Conservation (phyloP, 2,329 filamentous ascomycete genomes). For the Colletotrichum tanaceti region DNA sequence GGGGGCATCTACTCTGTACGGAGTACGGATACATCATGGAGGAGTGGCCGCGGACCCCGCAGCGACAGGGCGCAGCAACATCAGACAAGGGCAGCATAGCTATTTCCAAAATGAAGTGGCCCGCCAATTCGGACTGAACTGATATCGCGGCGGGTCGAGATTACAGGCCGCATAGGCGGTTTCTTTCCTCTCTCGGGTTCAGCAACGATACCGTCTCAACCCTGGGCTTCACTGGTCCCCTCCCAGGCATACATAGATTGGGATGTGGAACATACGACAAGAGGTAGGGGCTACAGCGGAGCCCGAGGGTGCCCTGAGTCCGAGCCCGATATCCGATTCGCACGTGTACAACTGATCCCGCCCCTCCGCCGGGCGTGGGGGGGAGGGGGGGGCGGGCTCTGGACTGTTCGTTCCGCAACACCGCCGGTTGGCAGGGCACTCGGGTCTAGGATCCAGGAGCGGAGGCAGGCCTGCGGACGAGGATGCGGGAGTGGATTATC, state of each 20-base stretch:
- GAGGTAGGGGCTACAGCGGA: not conserved
- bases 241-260: too few species aligned
- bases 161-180: not conserved
- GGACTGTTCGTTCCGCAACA: constrained; percentile 11
- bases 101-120: not conserved
- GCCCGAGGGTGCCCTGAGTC: constrained; percentile 24
- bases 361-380: not conserved
- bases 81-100: not conserved
- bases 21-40: too few species aligned
- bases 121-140: not conserved
- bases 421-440: too few species aligned
- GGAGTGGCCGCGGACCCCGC: not conserved
- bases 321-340: constrained; percentile 14
- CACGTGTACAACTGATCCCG: constrained; percentile 10
- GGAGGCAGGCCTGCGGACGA: constrained; percentile 20
- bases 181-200: not conserved
- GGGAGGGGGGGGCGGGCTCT: too few species aligned
- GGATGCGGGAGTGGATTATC: not conserved
- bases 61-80: constrained; percentile 10
- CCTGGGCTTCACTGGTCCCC: constrained; percentile 3
- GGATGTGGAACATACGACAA: constrained; percentile 5
- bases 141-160: not conserved
- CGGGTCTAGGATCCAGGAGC: not conserved
- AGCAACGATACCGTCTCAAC: constrained; percentile 28
- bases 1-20: not conserved